These are phyloP conservation scores for Penicillium vulpinum DNA, from an alignment of 2,329 filamentous ascomycete species.

Conservation along the genomic window DNA sequence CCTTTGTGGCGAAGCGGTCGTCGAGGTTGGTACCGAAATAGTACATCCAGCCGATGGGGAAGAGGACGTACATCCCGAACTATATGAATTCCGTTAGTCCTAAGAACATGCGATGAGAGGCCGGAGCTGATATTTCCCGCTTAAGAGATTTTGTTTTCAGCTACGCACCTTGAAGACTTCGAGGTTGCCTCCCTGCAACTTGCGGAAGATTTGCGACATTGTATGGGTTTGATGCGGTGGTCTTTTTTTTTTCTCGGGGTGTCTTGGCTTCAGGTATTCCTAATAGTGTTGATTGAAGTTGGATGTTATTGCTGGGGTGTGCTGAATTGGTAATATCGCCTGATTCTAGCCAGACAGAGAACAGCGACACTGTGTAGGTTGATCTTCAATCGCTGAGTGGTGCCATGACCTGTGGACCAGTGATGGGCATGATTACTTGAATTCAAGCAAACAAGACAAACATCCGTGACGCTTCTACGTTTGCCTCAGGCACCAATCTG, in stretches of 20 bases:
- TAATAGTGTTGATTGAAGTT: too few relatives aligned
- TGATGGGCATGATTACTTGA: constrained; percentile 16
- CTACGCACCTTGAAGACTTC: constrained; percentile 84
- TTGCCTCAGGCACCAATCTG: neutral
- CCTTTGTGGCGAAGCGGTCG: constrained; percentile 79
- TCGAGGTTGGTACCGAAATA: constrained; percentile 99
- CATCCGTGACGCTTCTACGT: rapidly evolving
- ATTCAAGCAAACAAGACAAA: constrained; percentile 22
- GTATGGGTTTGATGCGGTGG: constrained; percentile 13
- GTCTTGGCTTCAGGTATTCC: neutral
- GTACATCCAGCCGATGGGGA: constrained; percentile 99
- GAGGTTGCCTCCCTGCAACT: constrained; percentile 80
- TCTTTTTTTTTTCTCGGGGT: neutral
- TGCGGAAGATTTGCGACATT: constrained; percentile 47
- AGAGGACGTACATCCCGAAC: constrained; percentile 99
- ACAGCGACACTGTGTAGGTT: neutral
- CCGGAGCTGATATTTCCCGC: neutral
- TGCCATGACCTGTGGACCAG: constrained; percentile 6
- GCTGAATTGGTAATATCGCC: neutral
- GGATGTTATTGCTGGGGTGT: neutral
- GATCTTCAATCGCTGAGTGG: constrained; percentile 8
- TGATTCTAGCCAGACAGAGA: neutral
- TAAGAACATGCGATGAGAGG: neutral
- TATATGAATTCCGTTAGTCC: constrained; percentile 38
- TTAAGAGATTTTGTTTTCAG: neutral